phyloP scores from a whole-genome alignment of 345 rosid genomes.

The Arabidopsis suecica region DNA sequence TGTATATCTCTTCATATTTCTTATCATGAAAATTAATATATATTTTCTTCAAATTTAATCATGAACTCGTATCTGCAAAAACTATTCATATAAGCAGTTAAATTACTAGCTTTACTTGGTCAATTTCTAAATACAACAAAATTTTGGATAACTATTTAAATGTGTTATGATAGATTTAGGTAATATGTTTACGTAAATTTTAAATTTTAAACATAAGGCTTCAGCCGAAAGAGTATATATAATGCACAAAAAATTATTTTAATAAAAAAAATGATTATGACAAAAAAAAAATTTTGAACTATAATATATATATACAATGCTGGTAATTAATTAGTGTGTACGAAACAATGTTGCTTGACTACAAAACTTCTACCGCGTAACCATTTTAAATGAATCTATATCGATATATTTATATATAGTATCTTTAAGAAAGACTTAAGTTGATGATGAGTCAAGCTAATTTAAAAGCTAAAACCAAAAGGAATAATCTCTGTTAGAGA shows the following conservation, averaged over 20 bases:
- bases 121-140: neutral
- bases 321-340: neutral
- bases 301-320: neutral
- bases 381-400: neutral
- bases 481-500: constrained; percentile 4
- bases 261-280: neutral
- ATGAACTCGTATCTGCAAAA: neutral
- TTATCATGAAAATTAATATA: neutral
- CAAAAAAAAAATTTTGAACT: neutral
- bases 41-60: neutral
- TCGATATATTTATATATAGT: neutral
- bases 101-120: neutral
- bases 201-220: neutral
- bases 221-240: neutral
- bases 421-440: constrained; percentile 35
- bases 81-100: neutral
- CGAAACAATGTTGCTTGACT: neutral
- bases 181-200: neutral
- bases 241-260: neutral
- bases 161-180: neutral
- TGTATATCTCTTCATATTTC: neutral
- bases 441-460: constrained; percentile 32
- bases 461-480: neutral
- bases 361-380: neutral
- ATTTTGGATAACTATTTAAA: neutral